Evolutionary conservation across 2,329 filamentous ascomycete genomes (phyloP).

Genomic region (Scorias spongiosa): DNA sequence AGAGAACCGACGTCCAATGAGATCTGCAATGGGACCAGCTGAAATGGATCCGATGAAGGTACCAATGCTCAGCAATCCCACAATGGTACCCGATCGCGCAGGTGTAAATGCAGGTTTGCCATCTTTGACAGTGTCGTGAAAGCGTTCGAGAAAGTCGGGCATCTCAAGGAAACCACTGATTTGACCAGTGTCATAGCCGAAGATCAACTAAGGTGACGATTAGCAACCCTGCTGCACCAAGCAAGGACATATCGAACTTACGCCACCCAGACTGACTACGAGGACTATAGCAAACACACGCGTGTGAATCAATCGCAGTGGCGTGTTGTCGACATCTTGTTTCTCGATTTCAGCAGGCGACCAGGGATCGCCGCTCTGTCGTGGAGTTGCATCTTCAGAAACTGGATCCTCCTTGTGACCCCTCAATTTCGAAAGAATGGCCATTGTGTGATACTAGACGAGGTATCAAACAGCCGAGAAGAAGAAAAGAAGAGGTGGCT

Average conservation of each 20-base stretch:
- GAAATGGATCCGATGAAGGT: constrained; percentile 44
- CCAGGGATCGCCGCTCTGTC: constrained; percentile 1
- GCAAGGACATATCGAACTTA: constrained; percentile 14
- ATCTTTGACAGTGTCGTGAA: constrained; percentile 29
- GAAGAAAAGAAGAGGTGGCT: not conserved
- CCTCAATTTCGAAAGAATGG: not conserved
- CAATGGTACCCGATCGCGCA: constrained; percentile 46
- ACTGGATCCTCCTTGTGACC: not conserved
- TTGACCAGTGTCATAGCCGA: constrained; percentile 38
- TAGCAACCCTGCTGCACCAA: constrained; percentile 1
- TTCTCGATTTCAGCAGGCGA: constrained; percentile 8
- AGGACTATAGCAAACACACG: constrained; percentile 20
- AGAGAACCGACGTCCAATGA: constrained; percentile 44
- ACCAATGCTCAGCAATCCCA: constrained; percentile 43
- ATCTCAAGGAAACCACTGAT: constrained; percentile 48
- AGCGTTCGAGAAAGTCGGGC: constrained; percentile 40
- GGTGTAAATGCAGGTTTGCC: constrained; percentile 38
- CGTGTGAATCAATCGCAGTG: constrained; percentile 10
- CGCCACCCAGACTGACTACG: constrained; percentile 22
- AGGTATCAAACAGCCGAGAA: not conserved
- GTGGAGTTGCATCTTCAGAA: constrained; percentile 2
- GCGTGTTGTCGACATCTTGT: constrained; percentile 10
- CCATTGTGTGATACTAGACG: not conserved
- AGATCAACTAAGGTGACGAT: not conserved
- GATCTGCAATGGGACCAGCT: constrained; percentile 46